Base-by-base conservation (phyloP, 768 basidiomycete genomes). In the Rhizopogon salebrosus region DNA sequence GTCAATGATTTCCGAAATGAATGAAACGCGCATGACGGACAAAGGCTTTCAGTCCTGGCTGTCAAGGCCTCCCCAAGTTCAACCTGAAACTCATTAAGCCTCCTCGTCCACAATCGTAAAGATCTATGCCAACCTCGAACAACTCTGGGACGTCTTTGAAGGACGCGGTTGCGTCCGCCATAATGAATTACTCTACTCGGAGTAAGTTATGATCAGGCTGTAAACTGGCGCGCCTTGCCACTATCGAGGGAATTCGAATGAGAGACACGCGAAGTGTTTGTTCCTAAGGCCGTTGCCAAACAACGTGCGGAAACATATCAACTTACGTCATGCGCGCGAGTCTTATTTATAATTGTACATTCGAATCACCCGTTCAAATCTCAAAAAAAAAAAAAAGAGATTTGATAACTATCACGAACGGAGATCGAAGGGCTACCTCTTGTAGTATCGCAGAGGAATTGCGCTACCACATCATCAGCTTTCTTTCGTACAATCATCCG, bases 101-200 rank as follows among this genome's bases (percentile, higher is more conserved):
- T 20, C 5, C 9, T 27, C 48, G 9, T 35, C 40, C 24, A 24
- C 14, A 41, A 29, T 43, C 18, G 24, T 11, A 16, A 41, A 6
- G 1, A 22, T 49, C 80, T 48, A 34, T 34, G 13, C 45, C 45
- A 48, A 93, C 95, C 80, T 98, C 97, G 61, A 95, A 95, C 64
- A 98, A 82, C 71, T 99, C 97, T 39, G 95, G 95, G 49, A 98
- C 82, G 71, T 99, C 95, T 70, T 89, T 90, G 77, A 90, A 91
- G 51, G 84, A 76, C 62, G 86, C 82, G 6, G 31, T 34, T 46
- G 45, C 31, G 65, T 89, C 88, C 48, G 84, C 72, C 80, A 82
- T 82, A 45, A 54, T 62, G 38, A 55, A 53, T 43, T 53, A 48
- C 49, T 51, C 55, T 43, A 40, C 35, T 45, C 54, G 29, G 37